Base-by-base conservation (phyloP, 169 alveolate species). In the Theileria luwenshuni region DNA sequence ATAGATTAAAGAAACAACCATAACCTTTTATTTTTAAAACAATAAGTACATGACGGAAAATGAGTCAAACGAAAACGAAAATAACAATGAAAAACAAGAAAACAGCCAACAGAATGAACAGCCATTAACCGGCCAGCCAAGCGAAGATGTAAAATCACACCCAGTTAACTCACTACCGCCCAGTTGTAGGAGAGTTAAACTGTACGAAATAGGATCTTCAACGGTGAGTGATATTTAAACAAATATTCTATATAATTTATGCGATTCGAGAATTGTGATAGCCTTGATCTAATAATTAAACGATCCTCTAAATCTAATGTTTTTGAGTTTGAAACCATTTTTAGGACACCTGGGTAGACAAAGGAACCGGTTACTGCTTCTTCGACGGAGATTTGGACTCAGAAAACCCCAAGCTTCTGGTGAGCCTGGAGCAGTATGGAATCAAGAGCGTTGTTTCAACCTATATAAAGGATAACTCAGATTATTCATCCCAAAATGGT, bases 401-500 rank as follows among this genome's bases (percentile, higher is more conserved):
- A 12, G 69, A 32, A 12, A 58, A 73, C 49, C 89, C 89, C 41
- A 72, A 81, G 56, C 64, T 81, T 3, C 69, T 81, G 30, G 60
- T 81, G 3, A 72, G 69, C 27, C 62, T 74, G n/a, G 89, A 81
- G 54, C 81, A 74, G 10, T 83, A 81, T 3, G 85, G 85, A 8
- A 28, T 21, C 12, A 74, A 52, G 12, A 48, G 51, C 25, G 69
- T 73, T 3, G 84, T 74, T 23, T 62, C 63, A 25, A 64, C 89
- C 0, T 45, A 81, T 69, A 74, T 81, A 19, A 17, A 43, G 69
- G 54, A 65, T 43, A 81, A 81, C 63, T 60, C 85, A 6, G 75
- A 81, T 60, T 81, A 81, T 64, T 72, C 84, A 52, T 81, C 85
- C 38, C 89, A 81, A 68, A 72, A 72, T 63, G 89, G 89, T 81